Evolutionary conservation across 2,329 filamentous ascomycete genomes (phyloP).

Genomic region (Pezicula carpinea): DNA sequence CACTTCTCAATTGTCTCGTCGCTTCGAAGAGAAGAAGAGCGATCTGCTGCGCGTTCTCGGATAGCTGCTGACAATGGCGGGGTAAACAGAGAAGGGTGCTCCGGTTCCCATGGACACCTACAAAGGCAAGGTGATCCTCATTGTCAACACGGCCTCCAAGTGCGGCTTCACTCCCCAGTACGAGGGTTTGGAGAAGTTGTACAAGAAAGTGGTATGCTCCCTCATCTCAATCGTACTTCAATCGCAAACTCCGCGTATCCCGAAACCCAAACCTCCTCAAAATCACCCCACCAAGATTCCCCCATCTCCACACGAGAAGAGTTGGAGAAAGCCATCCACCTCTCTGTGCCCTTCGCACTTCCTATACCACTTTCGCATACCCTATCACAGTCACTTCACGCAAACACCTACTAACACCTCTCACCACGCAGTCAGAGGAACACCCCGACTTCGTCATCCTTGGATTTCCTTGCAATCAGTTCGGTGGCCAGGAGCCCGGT

Average conservation of each 20-base stretch:
- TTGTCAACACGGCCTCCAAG: constrained; percentile 98
- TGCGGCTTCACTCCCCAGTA: constrained; percentile 99
- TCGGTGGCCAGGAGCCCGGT: constrained; percentile 77
- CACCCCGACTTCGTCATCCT: constrained; percentile 75
- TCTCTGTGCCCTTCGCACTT: too few relatives aligned
- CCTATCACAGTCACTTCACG: too few relatives aligned
- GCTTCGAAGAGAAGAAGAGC: too few relatives aligned
- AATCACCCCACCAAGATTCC: neutral
- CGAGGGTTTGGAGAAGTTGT: constrained; percentile 82
- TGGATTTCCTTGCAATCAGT: constrained; percentile 99
- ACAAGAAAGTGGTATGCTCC: constrained; percentile 65
- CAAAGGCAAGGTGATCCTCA: constrained; percentile 87
- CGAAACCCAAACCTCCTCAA: constrained; percentile 3
- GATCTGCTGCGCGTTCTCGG: constrained; percentile 2
- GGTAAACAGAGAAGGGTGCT: constrained; percentile 61
- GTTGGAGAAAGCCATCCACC: too few relatives aligned
- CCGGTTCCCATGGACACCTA: constrained; percentile 66
- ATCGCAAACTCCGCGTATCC: too few relatives aligned
- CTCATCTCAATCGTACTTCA: constrained; percentile 31
- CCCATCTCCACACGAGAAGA: constrained; percentile 28
- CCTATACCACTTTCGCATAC: too few relatives aligned
- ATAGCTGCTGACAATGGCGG: too few relatives aligned
- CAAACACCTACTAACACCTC: neutral
- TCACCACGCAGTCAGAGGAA: constrained; percentile 39
- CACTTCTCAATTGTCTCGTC: too few relatives aligned